These are phyloP conservation scores for Yamagishiella unicocca DNA, from an alignment of 139 green algal genomes.

Conservation along the genomic window DNA sequence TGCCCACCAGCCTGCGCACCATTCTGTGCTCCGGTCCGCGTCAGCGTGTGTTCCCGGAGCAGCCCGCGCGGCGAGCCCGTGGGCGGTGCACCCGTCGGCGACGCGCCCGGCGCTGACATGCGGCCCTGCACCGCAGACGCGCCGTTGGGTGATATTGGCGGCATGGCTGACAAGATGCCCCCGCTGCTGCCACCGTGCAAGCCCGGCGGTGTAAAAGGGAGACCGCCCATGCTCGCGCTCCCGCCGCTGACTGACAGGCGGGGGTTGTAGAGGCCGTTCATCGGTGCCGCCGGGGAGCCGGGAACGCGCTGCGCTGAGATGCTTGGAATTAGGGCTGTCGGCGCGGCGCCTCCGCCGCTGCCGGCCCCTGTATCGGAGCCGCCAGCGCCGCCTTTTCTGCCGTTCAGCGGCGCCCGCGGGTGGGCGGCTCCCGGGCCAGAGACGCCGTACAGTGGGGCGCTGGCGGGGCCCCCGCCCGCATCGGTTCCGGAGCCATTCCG, in stretches of 20 bases:
- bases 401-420: background rate
- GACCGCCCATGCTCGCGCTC: background rate
- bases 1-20: too few relatives aligned
- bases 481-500: background rate
- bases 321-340: background rate
- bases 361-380: slow-evolving; percentile 2
- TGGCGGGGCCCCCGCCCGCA: background rate
- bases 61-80: background rate
- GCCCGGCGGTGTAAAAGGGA: too few relatives aligned
- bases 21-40: too few relatives aligned
- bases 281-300: background rate
- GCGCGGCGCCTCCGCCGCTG: background rate
- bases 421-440: too few relatives aligned
- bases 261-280: background rate
- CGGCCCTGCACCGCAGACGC: background rate
- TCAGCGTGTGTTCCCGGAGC: background rate
- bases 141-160: background rate
- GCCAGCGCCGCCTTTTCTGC: background rate
- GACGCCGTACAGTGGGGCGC: too few relatives aligned
- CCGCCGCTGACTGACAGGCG: slow-evolving; percentile 13
- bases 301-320: background rate
- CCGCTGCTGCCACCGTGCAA: background rate
- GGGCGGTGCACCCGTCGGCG: background rate
- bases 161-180: slow-evolving; percentile 2
- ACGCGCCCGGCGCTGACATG: background rate